Percentiles rank a stretch among this genome's conserved stretches.
Evolutionary conservation across 2,329 filamentous ascomycete genomes (phyloP).

Genomic region (Clarireedia monteithiana): DNA sequence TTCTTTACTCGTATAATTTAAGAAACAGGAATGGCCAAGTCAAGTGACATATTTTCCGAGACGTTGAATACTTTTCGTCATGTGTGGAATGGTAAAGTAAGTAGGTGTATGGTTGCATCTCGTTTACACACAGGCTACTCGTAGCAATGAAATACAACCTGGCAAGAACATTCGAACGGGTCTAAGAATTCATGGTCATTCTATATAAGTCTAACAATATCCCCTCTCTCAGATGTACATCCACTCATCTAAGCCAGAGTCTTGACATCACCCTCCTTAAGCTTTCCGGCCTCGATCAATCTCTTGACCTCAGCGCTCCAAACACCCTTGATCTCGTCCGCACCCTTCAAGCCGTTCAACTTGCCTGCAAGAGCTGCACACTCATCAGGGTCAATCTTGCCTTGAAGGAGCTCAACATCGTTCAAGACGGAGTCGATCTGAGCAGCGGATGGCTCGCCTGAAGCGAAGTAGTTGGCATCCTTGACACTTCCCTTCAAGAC

Average conservation of each 20-base stretch:
- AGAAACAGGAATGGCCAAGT: no score
- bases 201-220: background rate
- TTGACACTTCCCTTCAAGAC: conserved; percentile 89
- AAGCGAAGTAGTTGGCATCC: conserved; percentile 92
- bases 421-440: conserved; percentile 76
- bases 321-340: conserved; percentile 75
- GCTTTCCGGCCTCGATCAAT: conserved; percentile 73
- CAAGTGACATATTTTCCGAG: no score
- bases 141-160: no score
- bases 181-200: background rate
- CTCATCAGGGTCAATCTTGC: conserved; percentile 86
- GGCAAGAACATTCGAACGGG: no score
- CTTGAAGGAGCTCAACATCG: conserved; percentile 81
- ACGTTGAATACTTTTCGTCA: no score
- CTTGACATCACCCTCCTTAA: conserved; percentile 79
- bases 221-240: background rate
- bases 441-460: conserved; percentile 58
- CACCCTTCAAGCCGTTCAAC: conserved; percentile 71
- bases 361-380: conserved; percentile 75
- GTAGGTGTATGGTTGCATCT: background rate
- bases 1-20: no score
- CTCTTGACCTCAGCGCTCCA: conserved; percentile 73
- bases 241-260: conserved; percentile 34
- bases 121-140: no score
- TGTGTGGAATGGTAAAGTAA: no score